Conservation (phyloP, 2,329 filamentous ascomycete genomes). For the Monilinia fructicola region DNA sequence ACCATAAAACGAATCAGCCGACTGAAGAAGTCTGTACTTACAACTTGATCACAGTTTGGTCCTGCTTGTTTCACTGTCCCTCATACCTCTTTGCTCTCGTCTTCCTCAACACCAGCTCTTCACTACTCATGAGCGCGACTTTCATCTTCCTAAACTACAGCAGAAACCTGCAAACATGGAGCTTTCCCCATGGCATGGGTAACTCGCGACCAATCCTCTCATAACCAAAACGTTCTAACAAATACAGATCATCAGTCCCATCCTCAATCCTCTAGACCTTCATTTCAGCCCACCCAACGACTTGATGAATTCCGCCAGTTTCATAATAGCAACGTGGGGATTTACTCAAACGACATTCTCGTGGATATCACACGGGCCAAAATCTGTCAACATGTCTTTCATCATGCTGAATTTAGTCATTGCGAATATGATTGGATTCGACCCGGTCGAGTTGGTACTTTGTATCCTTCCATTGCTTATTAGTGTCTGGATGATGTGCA, state of each 20-base stretch:
- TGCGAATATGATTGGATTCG: not conserved
- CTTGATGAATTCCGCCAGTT: not conserved
- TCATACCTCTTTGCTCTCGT: not conserved
- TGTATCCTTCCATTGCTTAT: not conserved
- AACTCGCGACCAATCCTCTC: not conserved
- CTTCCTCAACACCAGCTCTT: conserved; percentile 1
- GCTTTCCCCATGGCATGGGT: conserved; percentile 1
- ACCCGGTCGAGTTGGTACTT: conserved; percentile 6
- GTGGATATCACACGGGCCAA: not conserved
- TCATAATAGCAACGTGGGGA: not conserved
- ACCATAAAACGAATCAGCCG: not conserved
- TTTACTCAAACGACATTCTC: not conserved
- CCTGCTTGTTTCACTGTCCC: not conserved
- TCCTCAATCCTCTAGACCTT: not conserved
- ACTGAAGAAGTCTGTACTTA: not conserved
- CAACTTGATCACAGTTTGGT: not conserved
- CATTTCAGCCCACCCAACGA: not conserved
- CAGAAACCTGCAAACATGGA: not conserved
- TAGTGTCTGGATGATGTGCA: not conserved
- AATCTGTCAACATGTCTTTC: not conserved
- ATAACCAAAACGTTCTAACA: not conserved
- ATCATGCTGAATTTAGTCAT: not conserved
- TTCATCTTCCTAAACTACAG: conserved; percentile 4
- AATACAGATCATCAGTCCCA: not conserved
- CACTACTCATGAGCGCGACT: conserved; percentile 1